phyloP scores from a whole-genome alignment of 208 protist species.

The Trypanosoma avium region DNA sequence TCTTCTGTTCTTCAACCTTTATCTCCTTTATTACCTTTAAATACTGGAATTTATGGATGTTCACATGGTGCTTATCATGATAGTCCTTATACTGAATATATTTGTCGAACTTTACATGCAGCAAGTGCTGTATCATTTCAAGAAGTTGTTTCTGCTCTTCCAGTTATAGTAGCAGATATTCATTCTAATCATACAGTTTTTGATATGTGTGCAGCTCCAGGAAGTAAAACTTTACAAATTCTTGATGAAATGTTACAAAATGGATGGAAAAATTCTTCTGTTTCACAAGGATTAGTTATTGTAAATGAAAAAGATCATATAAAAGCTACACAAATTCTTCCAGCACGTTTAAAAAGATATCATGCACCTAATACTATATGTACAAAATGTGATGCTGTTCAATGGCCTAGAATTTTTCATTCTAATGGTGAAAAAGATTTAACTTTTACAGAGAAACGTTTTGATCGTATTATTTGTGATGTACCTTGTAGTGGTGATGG shows the following conservation, averaged over 20 bases:
- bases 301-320: conserved; percentile 90
- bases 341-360: conserved; percentile 87
- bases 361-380: conserved; percentile 85
- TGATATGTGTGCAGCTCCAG: conserved; percentile 92
- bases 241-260: conserved; percentile 78
- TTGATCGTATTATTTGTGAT: conserved; percentile 94
- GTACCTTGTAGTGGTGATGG: conserved; percentile 96
- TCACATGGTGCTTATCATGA: conserved; percentile 77
- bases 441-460: conserved; percentile 34
- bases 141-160: conserved; percentile 85
- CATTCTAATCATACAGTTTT: conserved; percentile 81
- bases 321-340: conserved; percentile 93
- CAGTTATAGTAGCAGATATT: conserved; percentile 72
- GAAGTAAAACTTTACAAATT: conserved; percentile 89
- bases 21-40: conserved; percentile 26
- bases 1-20: conserved; percentile 41
- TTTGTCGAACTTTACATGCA: conserved; percentile 85
- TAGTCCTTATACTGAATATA: conserved; percentile 52
- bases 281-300: conserved; percentile 68
- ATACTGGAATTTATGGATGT: conserved; percentile 63
- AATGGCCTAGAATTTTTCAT: conserved; percentile 85
- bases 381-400: conserved; percentile 83
- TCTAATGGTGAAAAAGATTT: conserved; percentile 20
- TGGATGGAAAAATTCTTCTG: conserved; percentile 26
- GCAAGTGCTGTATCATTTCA: conserved; percentile 87